These are phyloP conservation scores for Apiotrichum sp. DNA, from an alignment of 1,284 basidiomycete species.

Conservation along the genomic window DNA sequence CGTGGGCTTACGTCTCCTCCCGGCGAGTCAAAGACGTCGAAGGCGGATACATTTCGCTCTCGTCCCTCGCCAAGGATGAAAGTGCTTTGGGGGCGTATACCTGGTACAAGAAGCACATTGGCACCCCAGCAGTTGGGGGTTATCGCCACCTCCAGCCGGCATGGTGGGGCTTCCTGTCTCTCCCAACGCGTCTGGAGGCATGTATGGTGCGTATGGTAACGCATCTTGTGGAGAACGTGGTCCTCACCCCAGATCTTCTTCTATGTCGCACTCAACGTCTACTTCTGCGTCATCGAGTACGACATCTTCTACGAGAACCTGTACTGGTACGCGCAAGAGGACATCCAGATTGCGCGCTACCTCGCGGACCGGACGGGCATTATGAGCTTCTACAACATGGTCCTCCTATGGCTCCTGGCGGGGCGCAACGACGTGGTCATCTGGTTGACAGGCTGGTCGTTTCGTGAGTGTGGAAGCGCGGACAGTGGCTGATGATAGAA, in stretches of 20 bases:
- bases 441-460: constrained; percentile 35
- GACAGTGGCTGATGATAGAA: background rate
- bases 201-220: constrained; percentile 13
- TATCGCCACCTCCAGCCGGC: constrained; percentile 19
- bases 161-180: constrained; percentile 15
- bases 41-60: background rate
- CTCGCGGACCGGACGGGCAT: constrained; percentile 25
- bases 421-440: constrained; percentile 29
- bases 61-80: background rate
- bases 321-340: constrained; percentile 9
- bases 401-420: constrained; percentile 22
- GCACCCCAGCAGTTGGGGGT: constrained; percentile 20
- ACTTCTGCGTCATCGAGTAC: constrained; percentile 48
- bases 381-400: constrained; percentile 28
- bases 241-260: constrained; percentile 17
- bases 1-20: background rate
- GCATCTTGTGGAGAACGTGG: too few species aligned
- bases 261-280: constrained; percentile 22
- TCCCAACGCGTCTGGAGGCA: constrained; percentile 24
- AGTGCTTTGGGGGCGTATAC: constrained; percentile 1
- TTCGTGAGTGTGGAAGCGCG: constrained; percentile 9
- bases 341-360: constrained; percentile 19
- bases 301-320: constrained; percentile 51
- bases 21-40: background rate
- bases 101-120: constrained; percentile 17